Base-by-base conservation (phyloP, 139 green algal species). In the Raphidocelis subcapitata region DNA sequence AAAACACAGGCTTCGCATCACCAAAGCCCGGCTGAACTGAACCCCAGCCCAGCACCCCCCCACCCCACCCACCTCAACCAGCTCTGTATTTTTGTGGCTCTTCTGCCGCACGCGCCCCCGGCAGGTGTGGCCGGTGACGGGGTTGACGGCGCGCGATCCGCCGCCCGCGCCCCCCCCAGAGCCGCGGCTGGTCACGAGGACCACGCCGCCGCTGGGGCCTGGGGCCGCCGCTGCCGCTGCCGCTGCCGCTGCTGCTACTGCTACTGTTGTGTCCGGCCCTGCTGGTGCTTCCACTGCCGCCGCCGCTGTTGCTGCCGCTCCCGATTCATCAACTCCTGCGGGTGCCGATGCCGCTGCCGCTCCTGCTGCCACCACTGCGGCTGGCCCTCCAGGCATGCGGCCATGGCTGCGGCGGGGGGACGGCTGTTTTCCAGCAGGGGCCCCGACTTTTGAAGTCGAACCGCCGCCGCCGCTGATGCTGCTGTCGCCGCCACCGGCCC, bases 51-150 rank as follows among this genome's bases (percentile, higher is more conserved):
- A 16, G 5, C 10, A 8, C 24, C 5, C 55, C 55, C 10, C 24
- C 10, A 12, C 55, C 55, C 55, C 10, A 12, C 61, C 4, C 61
- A 77, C 70, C 70, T 77, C 70, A 15, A 94, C 66, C 68, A 94
- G 72, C 35, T 91, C 82, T 5, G 86, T 88, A 4, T 66, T 67
- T 74, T 93, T 93, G 78, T 91, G 84, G 37, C 65, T 81, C 80
- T 97, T 97, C 70, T 96, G 92, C 67, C 86, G 80, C 35, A 97
- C 85, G 15, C 92, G 73, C 2, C 92, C 92, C 20, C 89, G 72
- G 67, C 82, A 91, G 14, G 89, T 94, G 86, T 95, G 87, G 5
- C 90, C 91, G 15, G 68, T 83, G n/a, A 68, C 64, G 28, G 77
- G 84, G 76, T 94, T 93, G 69, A 87, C 88, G 1, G 59, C 61